Conservation (phyloP, 768 basidiomycete species). For the Leucocoprinus birnbaumii region DNA sequence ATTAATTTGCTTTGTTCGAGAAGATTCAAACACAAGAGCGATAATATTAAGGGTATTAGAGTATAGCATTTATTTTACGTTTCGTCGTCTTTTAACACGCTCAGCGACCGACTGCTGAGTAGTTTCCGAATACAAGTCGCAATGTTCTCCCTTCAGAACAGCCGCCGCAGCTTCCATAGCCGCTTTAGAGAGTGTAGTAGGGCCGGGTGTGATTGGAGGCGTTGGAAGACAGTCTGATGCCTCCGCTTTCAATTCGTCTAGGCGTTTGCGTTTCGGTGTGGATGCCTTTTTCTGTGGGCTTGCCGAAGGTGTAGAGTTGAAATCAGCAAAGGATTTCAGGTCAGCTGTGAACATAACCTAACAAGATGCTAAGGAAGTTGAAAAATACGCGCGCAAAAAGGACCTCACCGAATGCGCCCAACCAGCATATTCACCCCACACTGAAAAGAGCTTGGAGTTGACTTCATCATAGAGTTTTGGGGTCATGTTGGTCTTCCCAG, state of each 20-base stretch:
- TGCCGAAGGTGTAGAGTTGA: conserved; percentile 38
- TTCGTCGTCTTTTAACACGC: conserved; percentile 40
- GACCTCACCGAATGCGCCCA: conserved; percentile 82
- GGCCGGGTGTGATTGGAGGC: conserved; percentile 25
- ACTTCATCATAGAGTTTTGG: conserved; percentile 77
- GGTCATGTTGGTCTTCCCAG: conserved; percentile 60
- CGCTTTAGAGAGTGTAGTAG: conserved; percentile 26
- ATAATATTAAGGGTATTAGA: neutral
- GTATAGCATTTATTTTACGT: conserved; percentile 5
- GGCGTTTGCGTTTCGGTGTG: conserved; percentile 9
- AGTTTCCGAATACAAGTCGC: neutral
- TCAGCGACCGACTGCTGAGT: conserved; percentile 29
- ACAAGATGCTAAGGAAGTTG: neutral
- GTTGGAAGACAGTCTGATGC: conserved; percentile 16
- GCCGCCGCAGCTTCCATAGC: neutral
- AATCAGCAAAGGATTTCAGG: conserved; percentile 61
- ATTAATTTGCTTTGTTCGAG: too few species aligned
- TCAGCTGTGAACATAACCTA: conserved; percentile 79
- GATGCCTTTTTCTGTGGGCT: conserved; percentile 10
- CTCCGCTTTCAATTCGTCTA: neutral
- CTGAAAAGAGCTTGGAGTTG: conserved; percentile 49
- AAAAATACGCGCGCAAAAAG: neutral
- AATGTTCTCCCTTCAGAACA: neutral
- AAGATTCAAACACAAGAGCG: neutral
- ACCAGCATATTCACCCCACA: conserved; percentile 86